Conservation (phyloP, 1,284 basidiomycete species). For the Inonotus hispidus region DNA sequence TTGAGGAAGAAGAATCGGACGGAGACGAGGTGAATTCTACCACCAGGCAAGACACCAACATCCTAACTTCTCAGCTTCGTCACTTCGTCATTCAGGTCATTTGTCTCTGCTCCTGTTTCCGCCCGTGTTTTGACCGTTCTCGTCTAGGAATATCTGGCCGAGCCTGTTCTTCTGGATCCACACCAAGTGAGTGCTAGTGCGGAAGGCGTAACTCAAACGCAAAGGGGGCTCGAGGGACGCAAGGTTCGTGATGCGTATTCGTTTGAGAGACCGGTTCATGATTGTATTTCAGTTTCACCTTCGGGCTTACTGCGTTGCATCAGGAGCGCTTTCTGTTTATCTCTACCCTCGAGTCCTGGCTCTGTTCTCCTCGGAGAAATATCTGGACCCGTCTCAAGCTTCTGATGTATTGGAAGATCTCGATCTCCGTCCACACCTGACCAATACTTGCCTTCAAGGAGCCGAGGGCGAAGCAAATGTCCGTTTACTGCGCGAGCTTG, state of each 20-base stretch:
- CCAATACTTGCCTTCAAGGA: conserved; percentile 92
- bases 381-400: conserved; percentile 36
- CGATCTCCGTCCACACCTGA: conserved; percentile 81
- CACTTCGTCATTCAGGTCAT: conserved; percentile 95
- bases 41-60: conserved; percentile 41
- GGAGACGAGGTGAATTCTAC: conserved; percentile 28
- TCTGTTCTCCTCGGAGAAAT: conserved; percentile 75
- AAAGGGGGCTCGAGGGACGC: conserved; percentile 41
- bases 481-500: conserved; percentile 71
- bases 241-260: conserved; percentile 48
- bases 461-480: conserved; percentile 64
- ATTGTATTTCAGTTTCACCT: conserved; percentile 74
- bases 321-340: conserved; percentile 73
- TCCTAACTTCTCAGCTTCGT: conserved; percentile 82
- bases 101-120: conserved; percentile 17
- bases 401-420: conserved; percentile 28
- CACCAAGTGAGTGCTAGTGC: conserved; percentile 32
- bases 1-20: conserved; percentile 58
- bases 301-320: conserved; percentile 87
- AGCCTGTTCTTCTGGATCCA: conserved; percentile 77
- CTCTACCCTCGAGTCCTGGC: conserved; percentile 83
- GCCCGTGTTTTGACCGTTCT: conserved; percentile 10
- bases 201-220: conserved; percentile 21
- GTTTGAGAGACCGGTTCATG: conserved; percentile 14
- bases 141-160: conserved; percentile 73